phyloP scores from a whole-genome alignment of 129 eudicot species.

The Centella asiatica region DNA sequence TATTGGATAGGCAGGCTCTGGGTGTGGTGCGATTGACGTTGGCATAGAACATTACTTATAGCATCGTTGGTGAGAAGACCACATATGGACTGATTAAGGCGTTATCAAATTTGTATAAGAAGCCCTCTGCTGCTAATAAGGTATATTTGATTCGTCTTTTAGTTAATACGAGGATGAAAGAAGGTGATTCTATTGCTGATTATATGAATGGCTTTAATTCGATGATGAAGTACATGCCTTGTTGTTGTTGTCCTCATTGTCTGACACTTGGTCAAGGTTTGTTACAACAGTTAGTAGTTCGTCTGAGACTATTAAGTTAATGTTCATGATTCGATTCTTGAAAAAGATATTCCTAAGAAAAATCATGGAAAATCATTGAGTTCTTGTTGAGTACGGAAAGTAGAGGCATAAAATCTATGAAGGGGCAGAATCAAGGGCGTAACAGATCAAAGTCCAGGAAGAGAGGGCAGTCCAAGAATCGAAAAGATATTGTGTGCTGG shows the following conservation, averaged over 20 bases:
- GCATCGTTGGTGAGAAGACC: no score
- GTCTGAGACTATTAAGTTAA: neutral
- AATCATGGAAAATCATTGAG: neutral
- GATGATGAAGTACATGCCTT: neutral
- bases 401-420: neutral
- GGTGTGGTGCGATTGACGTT: no score
- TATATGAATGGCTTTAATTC: neutral
- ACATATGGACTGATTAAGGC: no score
- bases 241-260: neutral
- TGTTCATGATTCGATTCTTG: neutral
- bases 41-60: no score
- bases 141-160: no score
- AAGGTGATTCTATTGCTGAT: neutral
- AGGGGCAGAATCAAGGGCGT: neutral
- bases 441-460: neutral
- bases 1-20: no score
- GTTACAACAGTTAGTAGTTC: neutral
- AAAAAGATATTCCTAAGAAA: no score
- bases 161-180: neutral
- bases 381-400: neutral
- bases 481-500: neutral
- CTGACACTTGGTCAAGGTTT: neutral
- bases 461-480: neutral
- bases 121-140: no score
- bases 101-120: no score